Evolutionary conservation across 345 rosid species (phyloP).

Genomic region (Leavenworthia alabamica): DNA sequence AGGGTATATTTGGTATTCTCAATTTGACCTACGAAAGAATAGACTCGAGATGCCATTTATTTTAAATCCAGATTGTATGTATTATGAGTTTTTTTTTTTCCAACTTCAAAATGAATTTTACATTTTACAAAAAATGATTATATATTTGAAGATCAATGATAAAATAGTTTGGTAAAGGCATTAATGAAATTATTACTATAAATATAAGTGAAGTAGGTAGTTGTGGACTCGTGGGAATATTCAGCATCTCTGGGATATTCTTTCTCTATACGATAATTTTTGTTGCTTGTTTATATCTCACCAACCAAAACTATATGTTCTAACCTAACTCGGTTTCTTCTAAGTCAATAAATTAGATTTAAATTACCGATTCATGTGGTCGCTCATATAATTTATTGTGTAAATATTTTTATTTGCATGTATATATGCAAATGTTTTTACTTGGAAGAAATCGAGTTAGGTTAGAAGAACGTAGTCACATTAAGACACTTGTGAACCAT

Average conservation of each 20-base stretch:
- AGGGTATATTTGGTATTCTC: background rate
- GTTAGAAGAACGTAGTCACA: no score
- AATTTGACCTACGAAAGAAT: background rate
- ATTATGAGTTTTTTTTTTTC: background rate
- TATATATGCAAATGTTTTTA: background rate
- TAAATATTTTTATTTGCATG: background rate
- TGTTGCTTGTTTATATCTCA: no score
- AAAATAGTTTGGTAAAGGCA: no score
- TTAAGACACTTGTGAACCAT: no score
- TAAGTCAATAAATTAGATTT: background rate
- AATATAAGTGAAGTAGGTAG: no score
- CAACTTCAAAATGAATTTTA: no score
- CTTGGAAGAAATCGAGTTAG: no score
- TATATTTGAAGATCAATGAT: no score
- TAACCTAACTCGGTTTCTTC: conserved; percentile 16
- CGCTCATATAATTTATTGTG: background rate
- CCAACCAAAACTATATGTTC: no score
- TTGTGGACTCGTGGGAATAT: conserved; percentile 5
- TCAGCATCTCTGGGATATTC: conserved; percentile 15
- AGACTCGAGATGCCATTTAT: background rate
- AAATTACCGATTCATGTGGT: background rate
- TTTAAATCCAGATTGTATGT: background rate
- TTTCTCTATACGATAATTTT: conserved; percentile 14
- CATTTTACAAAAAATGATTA: no score
- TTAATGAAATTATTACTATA: no score